Base-by-base conservation (phyloP, 345 rosid species). In the Nephelium lappaceum region DNA sequence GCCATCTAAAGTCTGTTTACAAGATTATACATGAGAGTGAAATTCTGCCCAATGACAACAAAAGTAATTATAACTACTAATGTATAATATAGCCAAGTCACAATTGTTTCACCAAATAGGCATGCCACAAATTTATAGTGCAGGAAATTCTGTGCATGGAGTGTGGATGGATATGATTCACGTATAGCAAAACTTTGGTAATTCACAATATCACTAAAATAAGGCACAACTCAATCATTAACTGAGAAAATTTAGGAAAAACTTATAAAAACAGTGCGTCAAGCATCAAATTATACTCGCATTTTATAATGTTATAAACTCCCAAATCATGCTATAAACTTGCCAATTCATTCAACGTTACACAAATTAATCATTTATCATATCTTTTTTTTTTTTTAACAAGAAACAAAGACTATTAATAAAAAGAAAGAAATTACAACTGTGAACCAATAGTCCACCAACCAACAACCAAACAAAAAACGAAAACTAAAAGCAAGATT, bases 1-100 rank as follows among this genome's bases (percentile, higher is more conserved):
- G 66, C 99, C 99, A 79, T 95, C 99, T 78, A 95, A 86, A 81
- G 72, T 90, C 99, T 95, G 89, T 60, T 75, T 57, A 72, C 57
- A 57, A 78, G 27, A 71, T 65, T 62, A 66, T 31, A 66, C 23
- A 25, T 25, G 16, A 12, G 16, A 36, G 21, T 27, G 68, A 27
- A 66, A 66, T 15, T 11, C 41, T 24, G 68, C 41, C n/a, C 41
- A 64, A 64, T 64, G 3, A 27, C 9, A 21, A 43, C 55, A 21
- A 43, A 69, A 18, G 16, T n/a, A 42, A 69, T 45, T n/a, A 41
- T 43, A 9, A 43, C 49, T 43, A 5, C 14, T 23, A 69, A 25
- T 38, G 47, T 39, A n/a, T 62, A 27, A 55, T 27, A 55, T 51
- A 55, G 42, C 61, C 55, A 19, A 69, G 60, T 45, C 38, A 69